Conservation (phyloP, 2,329 filamentous ascomycete species). For the Colletotrichum neosansevieriae region DNA sequence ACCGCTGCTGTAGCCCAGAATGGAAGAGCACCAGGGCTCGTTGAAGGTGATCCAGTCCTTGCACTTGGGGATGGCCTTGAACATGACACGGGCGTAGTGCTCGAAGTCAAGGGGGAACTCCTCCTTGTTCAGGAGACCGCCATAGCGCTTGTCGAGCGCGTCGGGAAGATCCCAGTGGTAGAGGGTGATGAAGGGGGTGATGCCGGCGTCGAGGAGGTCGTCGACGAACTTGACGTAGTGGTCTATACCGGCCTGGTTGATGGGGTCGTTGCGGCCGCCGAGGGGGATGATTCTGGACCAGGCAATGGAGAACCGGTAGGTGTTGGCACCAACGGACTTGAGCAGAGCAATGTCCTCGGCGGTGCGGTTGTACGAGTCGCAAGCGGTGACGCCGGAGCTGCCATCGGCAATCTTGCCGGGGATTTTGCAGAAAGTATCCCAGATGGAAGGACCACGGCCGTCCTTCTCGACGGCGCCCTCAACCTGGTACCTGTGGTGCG, state of each 20-base stretch:
- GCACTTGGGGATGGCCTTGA: slow-evolving; percentile 79
- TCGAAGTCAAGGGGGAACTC: slow-evolving; percentile 88
- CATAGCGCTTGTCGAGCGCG: slow-evolving; percentile 82
- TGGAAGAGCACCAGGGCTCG: slow-evolving; percentile 87
- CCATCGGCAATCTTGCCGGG: slow-evolving; percentile 87
- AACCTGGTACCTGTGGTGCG: slow-evolving; percentile 79
- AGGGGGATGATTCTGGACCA: slow-evolving; percentile 88
- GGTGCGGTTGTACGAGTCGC: slow-evolving; percentile 87
- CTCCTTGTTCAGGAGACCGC: slow-evolving; percentile 81
- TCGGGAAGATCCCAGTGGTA: slow-evolving; percentile 92
- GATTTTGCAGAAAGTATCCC: slow-evolving; percentile 88
- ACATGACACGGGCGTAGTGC: slow-evolving; percentile 81
- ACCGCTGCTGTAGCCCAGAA: slow-evolving; percentile 83
- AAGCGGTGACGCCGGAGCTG: slow-evolving; percentile 80
- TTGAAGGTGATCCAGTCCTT: slow-evolving; percentile 94
- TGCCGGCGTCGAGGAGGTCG: slow-evolving; percentile 80
- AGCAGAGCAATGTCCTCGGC: slow-evolving; percentile 82
- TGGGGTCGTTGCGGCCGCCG: slow-evolving; percentile 83
- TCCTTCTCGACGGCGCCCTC: slow-evolving; percentile 82
- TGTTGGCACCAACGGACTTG: slow-evolving; percentile 77
- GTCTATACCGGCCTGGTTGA: slow-evolving; percentile 82
- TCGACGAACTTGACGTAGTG: slow-evolving; percentile 86
- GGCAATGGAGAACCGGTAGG: slow-evolving; percentile 87
- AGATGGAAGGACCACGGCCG: slow-evolving; percentile 85
- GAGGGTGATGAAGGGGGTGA: slow-evolving; percentile 84